phyloP scores from a whole-genome alignment of 2,329 filamentous ascomycete genomes.

The Stachybotrys chlorohalonatus region DNA sequence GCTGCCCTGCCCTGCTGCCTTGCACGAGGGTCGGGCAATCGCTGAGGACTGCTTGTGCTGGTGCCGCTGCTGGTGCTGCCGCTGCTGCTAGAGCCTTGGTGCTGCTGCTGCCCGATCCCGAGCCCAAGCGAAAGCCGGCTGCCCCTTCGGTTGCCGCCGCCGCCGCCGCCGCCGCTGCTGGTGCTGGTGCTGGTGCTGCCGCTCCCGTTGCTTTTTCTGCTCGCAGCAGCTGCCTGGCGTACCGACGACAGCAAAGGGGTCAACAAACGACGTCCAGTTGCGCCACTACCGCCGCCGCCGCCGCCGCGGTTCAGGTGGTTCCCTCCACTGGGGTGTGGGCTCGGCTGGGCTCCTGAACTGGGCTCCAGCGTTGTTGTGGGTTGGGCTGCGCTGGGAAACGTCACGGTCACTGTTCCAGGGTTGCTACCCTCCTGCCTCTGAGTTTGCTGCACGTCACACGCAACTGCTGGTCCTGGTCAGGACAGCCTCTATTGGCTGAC shows the following conservation, averaged over 20 bases:
- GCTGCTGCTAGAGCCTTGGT: constrained; percentile 4
- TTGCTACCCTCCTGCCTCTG: neutral
- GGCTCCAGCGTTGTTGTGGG: neutral
- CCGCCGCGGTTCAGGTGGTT: constrained; percentile 1
- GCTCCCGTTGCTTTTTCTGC: neutral
- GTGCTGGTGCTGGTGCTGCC: constrained; percentile 5
- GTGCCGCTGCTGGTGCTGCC: neutral
- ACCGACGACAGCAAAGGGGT: neutral
- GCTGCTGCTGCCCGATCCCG: constrained; percentile 1
- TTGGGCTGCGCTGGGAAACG: constrained; percentile 4
- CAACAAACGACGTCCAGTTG: neutral
- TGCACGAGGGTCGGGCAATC: neutral
- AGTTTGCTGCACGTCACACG: neutral
- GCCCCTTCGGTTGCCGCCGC: too few species aligned
- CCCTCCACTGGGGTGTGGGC: constrained; percentile 7
- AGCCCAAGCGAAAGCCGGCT: neutral
- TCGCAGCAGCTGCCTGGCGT: neutral
- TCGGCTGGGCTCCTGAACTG: constrained; percentile 2
- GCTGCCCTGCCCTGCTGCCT: neutral
- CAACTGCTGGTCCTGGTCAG: neutral
- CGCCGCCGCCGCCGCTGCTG: too few species aligned
- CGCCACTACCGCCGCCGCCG: constrained; percentile 2
- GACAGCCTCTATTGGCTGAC: neutral
- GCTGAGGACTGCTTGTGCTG: neutral
- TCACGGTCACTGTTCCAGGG: constrained; percentile 2